These are phyloP conservation scores for Trametes hirsuta DNA, from an alignment of 1,284 basidiomycete genomes.

Conservation along the genomic window DNA sequence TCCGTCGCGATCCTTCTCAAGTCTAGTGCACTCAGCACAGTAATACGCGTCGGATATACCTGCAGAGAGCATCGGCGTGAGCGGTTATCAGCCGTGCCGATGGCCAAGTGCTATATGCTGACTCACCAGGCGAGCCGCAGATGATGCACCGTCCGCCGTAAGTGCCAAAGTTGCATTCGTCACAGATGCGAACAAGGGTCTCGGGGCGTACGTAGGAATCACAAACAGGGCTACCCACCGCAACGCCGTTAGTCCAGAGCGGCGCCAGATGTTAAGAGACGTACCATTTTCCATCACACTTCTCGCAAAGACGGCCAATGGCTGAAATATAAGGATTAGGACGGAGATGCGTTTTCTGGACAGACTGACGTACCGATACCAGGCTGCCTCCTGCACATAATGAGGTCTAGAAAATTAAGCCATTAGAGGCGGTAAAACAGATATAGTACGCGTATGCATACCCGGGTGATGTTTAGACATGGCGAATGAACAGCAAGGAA, in stretches of 20 bases:
- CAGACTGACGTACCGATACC: slow-evolving; percentile 76
- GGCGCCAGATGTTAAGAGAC: slow-evolving; percentile 26
- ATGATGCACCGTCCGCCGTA: slow-evolving; percentile 98
- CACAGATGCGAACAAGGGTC: slow-evolving; percentile 96
- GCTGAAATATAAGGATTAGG: slow-evolving; percentile 48
- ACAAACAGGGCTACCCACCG: slow-evolving; percentile 82
- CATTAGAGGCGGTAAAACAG: background rate
- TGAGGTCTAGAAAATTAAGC: slow-evolving; percentile 65
- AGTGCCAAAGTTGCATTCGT: slow-evolving; percentile 99
- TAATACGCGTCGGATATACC: slow-evolving; percentile 98
- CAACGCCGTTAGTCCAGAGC: background rate
- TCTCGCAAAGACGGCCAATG: slow-evolving; percentile 97
- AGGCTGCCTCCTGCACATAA: slow-evolving; percentile 96
- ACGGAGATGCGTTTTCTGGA: background rate
- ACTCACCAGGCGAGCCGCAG: slow-evolving; percentile 88
- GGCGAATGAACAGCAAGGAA: slow-evolving; percentile 15
- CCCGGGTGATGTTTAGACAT: slow-evolving; percentile 95
- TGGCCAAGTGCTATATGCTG: background rate
- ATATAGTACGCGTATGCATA: slow-evolving; percentile 39
- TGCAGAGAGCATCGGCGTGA: slow-evolving; percentile 33
- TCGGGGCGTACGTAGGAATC: slow-evolving; percentile 99
- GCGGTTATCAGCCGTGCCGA: background rate
- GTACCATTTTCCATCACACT: slow-evolving; percentile 99
- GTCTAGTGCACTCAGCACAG: slow-evolving; percentile 92
- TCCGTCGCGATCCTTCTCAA: slow-evolving; percentile 98